Conservation (phyloP, 1,284 basidiomycete species). For the Blastosporella zonata region DNA sequence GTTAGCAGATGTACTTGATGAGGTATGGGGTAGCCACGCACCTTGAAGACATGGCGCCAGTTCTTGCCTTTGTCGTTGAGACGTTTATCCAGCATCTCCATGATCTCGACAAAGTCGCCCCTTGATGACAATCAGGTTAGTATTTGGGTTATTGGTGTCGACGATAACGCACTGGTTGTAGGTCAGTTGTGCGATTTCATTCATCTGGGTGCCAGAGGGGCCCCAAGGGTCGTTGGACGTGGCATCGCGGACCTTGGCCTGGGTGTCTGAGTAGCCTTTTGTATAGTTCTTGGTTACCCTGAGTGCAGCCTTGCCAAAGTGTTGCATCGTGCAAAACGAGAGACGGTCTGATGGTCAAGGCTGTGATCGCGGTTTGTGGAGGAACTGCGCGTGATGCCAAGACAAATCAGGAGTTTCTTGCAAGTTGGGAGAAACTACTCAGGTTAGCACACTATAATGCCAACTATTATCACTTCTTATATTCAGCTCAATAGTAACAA, state of each 20-base stretch:
- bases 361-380: too few species aligned
- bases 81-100: conserved; percentile 99
- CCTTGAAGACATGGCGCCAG: conserved; percentile 99
- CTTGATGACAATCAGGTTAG: conserved; percentile 38
- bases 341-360: neutral
- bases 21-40: conserved; percentile 26
- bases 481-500: too few species aligned
- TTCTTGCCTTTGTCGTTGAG: conserved; percentile 99
- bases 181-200: conserved; percentile 95
- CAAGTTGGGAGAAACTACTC: too few species aligned
- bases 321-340: conserved; percentile 44
- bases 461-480: too few species aligned
- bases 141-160: conserved; percentile 2
- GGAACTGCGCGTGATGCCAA: too few species aligned
- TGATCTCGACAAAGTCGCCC: conserved; percentile 98
- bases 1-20: conserved; percentile 1
- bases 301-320: conserved; percentile 77
- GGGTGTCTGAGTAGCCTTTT: conserved; percentile 91
- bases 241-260: conserved; percentile 95
- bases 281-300: conserved; percentile 94
- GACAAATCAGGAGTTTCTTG: too few species aligned
- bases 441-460: too few species aligned
- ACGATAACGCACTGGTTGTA: conserved; percentile 87
- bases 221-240: conserved; percentile 99
- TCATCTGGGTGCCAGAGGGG: conserved; percentile 98